Evolutionary conservation across 768 basidiomycete species (phyloP), one percentile per base, ranked within the genome.

Genomic region (Coprinellus aureogranulatus): DNA sequence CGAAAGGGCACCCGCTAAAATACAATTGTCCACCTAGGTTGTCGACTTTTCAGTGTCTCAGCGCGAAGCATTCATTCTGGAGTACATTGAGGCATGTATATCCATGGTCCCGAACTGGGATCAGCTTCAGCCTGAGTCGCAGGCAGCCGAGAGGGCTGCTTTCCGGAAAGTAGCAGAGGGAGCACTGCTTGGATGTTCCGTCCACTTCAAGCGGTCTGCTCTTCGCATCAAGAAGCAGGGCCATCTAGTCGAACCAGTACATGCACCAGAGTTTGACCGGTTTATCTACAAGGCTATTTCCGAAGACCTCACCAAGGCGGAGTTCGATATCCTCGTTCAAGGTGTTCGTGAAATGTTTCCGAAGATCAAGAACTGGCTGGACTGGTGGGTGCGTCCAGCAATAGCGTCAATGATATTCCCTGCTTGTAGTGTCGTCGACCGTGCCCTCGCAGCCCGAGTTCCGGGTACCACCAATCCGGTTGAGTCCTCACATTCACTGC

Each of bases 391-490:
- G 10, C 53, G 60, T 2, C 63, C 60, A 1, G 20, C 57, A 10
- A 46, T 64, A 40, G 61, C 65, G 0, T 56, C 56, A 1, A 68
- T 70, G 65, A 68, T 65, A n/a, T 69, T 69, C 27, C 65, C 65
- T 5, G 61, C 64, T 8, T 47, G 57, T 30, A 59, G 60, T 22
- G 16, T 26, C 1, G 52, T 64, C 18, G n/a, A n/a, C n/a, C n/a
- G n/a, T n/a, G n/a, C n/a, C n/a, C n/a, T 51, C 59, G 57, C 55
- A 56, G 1, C n/a, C n/a, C n/a, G 55, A 47, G 1, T 20, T 66
- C 14, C 54, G 55, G 37, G 57, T 67, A 20, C 65, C 68, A 0
- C 25, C 39, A 2, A 65, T 52, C 40, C 67, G 1, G 62, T 62
- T 9, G 68, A 69, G 54, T 62, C 65, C 51, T 54, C 54, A n/a